These are phyloP conservation scores for Penicillium samsonianum DNA, from an alignment of 495 filamentous ascomycete species.

Conservation along the genomic window DNA sequence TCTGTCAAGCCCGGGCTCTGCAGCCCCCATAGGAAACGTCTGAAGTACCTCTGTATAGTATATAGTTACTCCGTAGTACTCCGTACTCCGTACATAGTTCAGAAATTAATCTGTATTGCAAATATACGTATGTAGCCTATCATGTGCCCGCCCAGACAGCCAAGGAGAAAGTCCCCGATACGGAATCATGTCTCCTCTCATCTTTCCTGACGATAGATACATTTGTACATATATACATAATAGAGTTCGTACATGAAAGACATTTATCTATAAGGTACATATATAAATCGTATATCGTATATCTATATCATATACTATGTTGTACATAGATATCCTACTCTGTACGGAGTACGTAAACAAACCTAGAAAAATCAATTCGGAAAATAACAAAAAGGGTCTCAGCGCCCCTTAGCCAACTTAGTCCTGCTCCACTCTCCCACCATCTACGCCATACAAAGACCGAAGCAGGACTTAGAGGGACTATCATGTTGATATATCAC, in stretches of 20 bases:
- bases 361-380: not conserved
- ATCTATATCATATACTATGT: too few species aligned
- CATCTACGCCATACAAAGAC: not conserved
- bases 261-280: not conserved
- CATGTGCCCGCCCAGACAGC: not conserved
- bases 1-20: slow-evolving; percentile 9
- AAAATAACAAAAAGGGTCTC: not conserved
- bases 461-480: not conserved
- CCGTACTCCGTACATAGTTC: not conserved
- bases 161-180: not conserved
- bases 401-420: not conserved
- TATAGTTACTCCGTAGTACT: too few species aligned
- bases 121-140: not conserved
- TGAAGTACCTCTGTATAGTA: not conserved
- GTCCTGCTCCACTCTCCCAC: not conserved
- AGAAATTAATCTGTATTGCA: not conserved
- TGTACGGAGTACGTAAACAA: not conserved
- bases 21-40: slow-evolving; percentile 15
- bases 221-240: too few species aligned
- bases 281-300: not conserved
- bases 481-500: slow-evolving; percentile 10
- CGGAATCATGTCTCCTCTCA: too few species aligned
- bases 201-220: too few species aligned
- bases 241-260: too few species aligned
- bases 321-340: not conserved